Evolutionary conservation across 1,139 yeast species (phyloP).

Genomic region (Candida sp.): DNA sequence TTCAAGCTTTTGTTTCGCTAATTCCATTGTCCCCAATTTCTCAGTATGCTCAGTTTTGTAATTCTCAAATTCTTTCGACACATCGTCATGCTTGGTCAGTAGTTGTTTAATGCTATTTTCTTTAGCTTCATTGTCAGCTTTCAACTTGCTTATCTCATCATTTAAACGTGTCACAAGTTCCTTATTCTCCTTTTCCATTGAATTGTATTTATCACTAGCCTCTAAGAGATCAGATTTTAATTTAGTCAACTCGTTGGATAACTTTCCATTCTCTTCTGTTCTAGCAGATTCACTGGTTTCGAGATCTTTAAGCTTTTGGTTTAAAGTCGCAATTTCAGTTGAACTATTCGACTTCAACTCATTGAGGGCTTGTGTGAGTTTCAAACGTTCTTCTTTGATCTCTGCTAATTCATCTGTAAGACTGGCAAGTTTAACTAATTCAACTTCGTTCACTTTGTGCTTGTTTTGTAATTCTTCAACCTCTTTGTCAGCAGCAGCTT

Average conservation of each 20-base stretch:
- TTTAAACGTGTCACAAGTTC: conserved; percentile 3
- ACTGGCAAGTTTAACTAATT: not conserved
- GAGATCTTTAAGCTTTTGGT: conserved; percentile 5
- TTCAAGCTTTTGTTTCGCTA: not conserved
- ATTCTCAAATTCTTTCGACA: not conserved
- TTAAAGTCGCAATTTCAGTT: conserved; percentile 7
- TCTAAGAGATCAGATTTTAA: conserved; percentile 9
- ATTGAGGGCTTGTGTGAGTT: conserved; percentile 6
- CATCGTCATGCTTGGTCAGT: not conserved
- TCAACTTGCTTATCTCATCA: conserved; percentile 1
- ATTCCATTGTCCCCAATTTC: not conserved
- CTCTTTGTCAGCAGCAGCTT: conserved; percentile 14
- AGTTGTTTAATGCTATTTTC: not conserved
- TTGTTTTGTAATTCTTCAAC: conserved; percentile 5
- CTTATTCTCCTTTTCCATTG: conserved; percentile 7
- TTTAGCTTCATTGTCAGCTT: not conserved
- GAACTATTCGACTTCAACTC: conserved; percentile 6
- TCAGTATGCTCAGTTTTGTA: not conserved
- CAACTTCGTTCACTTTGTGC: conserved; percentile 1
- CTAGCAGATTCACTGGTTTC: conserved; percentile 3
- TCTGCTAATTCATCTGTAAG: conserved; percentile 1
- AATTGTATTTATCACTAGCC: conserved; percentile 5
- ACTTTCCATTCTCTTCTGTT: conserved; percentile 2
- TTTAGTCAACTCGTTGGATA: conserved; percentile 6
- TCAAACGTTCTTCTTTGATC: conserved; percentile 3